Conservation (phyloP, 1,284 basidiomycete genomes). For the Taiwanofungus camphoratus region DNA sequence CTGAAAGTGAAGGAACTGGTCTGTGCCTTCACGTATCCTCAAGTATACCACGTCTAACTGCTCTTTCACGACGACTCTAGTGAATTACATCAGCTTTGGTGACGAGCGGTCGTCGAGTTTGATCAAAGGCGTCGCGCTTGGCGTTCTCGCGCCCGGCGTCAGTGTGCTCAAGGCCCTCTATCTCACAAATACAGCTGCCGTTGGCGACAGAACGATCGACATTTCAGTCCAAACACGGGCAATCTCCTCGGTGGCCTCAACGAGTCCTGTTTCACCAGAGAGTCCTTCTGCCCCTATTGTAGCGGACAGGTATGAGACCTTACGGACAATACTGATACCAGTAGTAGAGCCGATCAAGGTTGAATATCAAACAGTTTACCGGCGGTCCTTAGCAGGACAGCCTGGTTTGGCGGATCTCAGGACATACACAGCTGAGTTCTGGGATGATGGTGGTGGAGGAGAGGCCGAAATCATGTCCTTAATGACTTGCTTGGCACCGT, state of each 20-base stretch:
- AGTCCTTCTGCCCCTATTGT: conserved; percentile 14
- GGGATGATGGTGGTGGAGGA: conserved; percentile 46
- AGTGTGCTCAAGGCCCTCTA: conserved; percentile 53
- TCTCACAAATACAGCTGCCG: conserved; percentile 50
- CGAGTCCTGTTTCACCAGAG: conserved; percentile 19
- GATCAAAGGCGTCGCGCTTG: conserved; percentile 67
- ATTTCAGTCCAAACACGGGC: conserved; percentile 65
- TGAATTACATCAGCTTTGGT: conserved; percentile 57
- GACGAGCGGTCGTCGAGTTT: conserved; percentile 59
- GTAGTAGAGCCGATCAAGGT: conserved; percentile 50
- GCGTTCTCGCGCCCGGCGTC: conserved; percentile 52
- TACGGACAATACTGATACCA: conserved; percentile 58
- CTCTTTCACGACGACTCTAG: conserved; percentile 30
- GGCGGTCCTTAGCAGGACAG: conserved; percentile 31
- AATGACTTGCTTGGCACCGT: conserved; percentile 49
- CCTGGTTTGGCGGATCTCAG: conserved; percentile 46
- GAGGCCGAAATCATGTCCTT: conserved; percentile 50
- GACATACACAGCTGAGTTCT: conserved; percentile 50
- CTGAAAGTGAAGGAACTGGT: conserved; percentile 73
- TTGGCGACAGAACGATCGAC: conserved; percentile 66
- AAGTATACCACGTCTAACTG: neutral
- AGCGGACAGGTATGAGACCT: conserved; percentile 50
- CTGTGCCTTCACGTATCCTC: conserved; percentile 19
- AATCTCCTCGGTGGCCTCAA: conserved; percentile 12
- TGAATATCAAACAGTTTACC: conserved; percentile 46